Evolutionary conservation across 495 filamentous ascomycete genomes (phyloP).

Genomic region (Aspergillus indologenus): DNA sequence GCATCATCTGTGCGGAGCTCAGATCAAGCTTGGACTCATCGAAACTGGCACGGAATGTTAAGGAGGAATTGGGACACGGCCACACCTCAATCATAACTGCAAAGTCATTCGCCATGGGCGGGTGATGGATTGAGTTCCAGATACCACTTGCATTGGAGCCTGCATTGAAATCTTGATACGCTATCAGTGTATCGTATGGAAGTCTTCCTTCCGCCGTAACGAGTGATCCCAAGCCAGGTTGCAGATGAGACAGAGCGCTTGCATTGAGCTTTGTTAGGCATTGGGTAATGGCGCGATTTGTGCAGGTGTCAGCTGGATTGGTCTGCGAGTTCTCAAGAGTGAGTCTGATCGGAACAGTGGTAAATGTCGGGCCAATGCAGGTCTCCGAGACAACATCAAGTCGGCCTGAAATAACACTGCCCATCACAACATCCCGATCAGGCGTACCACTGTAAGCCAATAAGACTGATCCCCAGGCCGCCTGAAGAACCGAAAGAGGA

Average conservation of each 20-base stretch:
- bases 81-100: slow-evolving; percentile 28
- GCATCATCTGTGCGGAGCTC: slow-evolving; percentile 23
- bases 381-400: slow-evolving; percentile 56
- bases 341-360: slow-evolving; percentile 61
- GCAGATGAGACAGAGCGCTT: slow-evolving; percentile 20
- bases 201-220: slow-evolving; percentile 16
- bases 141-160: slow-evolving; percentile 12
- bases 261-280: slow-evolving; percentile 22
- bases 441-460: slow-evolving; percentile 35
- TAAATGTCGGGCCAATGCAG: slow-evolving; percentile 71
- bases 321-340: slow-evolving; percentile 13
- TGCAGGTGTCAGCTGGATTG: slow-evolving; percentile 6
- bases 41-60: slow-evolving; percentile 26
- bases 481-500: slow-evolving; percentile 66
- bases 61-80: slow-evolving; percentile 17
- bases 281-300: slow-evolving; percentile 20
- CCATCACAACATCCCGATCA: slow-evolving; percentile 40
- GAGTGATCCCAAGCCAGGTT: slow-evolving; percentile 21
- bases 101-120: slow-evolving; percentile 26
- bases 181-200: slow-evolving; percentile 24
- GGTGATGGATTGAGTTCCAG: slow-evolving; percentile 23
- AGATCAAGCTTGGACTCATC: slow-evolving; percentile 23
- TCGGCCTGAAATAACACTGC: slow-evolving; percentile 68
- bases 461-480: slow-evolving; percentile 62
- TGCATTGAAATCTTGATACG: slow-evolving; percentile 26